Percentiles rank a stretch among this genome's conserved stretches.
phyloP scores from a whole-genome alignment of 495 filamentous ascomycete genomes.

The Penicillium taxi region DNA sequence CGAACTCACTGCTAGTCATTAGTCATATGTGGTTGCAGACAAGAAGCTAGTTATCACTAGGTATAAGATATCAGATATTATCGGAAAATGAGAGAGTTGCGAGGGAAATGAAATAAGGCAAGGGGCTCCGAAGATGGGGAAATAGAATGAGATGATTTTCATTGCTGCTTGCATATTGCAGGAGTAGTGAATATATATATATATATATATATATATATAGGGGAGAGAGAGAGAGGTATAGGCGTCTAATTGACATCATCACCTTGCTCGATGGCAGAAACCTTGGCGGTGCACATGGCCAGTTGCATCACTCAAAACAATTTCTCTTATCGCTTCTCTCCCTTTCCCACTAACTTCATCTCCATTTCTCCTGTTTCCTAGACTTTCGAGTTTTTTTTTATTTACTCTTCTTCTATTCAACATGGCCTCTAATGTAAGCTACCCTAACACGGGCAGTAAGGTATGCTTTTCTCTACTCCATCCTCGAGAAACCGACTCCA shows the following conservation, averaged over 20 bases:
- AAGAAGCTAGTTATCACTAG: too few relatives aligned
- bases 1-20: too few relatives aligned
- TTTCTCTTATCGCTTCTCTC: constrained; percentile 13
- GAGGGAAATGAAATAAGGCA: too few relatives aligned
- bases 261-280: constrained; percentile 4
- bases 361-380: constrained; percentile 13
- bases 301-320: constrained; percentile 17
- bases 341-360: constrained; percentile 8
- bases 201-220: too few relatives aligned
- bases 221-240: too few relatives aligned
- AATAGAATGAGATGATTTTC: too few relatives aligned
- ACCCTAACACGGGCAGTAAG: constrained; percentile 40
- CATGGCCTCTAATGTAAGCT: constrained; percentile 35
- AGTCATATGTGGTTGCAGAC: too few relatives aligned
- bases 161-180: too few relatives aligned
- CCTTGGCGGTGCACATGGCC: constrained; percentile 18
- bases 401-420: constrained; percentile 3
- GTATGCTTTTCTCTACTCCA: constrained; percentile 17
- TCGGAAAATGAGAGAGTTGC: too few relatives aligned
- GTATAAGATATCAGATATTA: too few relatives aligned
- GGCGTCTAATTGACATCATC: constrained; percentile 15
- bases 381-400: constrained; percentile 1
- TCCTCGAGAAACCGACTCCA: constrained; percentile 6
- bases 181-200: too few relatives aligned
- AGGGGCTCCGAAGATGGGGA: too few relatives aligned